Conservation (phyloP, 2,329 filamentous ascomycete genomes). For the Proliferodiscus dingleyae region DNA sequence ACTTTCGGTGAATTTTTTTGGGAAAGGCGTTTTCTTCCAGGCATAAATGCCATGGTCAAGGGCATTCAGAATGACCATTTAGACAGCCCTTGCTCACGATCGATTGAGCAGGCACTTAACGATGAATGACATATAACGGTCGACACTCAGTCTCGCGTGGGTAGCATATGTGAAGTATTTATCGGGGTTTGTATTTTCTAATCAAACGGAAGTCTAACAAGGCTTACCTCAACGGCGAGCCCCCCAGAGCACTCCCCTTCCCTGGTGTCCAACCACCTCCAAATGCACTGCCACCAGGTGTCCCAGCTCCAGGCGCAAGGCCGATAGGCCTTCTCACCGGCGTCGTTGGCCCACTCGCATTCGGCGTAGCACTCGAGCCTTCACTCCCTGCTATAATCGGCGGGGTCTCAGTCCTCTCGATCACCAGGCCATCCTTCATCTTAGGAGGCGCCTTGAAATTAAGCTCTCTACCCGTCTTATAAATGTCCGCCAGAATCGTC, state of each 20-base stretch:
- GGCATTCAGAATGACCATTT: not conserved
- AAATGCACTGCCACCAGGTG: slow-evolving; percentile 31
- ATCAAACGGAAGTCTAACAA: too few species aligned
- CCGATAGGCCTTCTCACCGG: slow-evolving; percentile 40
- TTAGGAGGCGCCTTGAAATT: slow-evolving; percentile 50
- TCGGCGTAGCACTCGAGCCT: slow-evolving; percentile 11
- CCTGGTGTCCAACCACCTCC: slow-evolving; percentile 43
- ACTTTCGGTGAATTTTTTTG: too few species aligned
- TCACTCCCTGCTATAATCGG: slow-evolving; percentile 39
- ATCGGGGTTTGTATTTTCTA: too few species aligned
- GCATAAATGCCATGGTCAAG: not conserved
- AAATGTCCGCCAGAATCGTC: slow-evolving; percentile 81
- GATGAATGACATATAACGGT: not conserved
- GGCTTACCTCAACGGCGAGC: slow-evolving; percentile 21
- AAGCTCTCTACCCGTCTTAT: slow-evolving; percentile 56
- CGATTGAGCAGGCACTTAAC: not conserved
- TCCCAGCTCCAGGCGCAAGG: slow-evolving; percentile 30
- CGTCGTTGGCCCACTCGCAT: slow-evolving; percentile 39
- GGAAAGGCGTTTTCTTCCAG: not conserved
- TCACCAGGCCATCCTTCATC: slow-evolving; percentile 41
- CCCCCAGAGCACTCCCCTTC: slow-evolving; percentile 33
- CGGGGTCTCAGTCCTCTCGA: slow-evolving; percentile 49
- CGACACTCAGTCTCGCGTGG: too few species aligned
- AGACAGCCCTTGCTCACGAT: not conserved
- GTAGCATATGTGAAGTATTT: too few species aligned